A percentile compares a stretch with the other conserved stretches of the same genome.
phyloP scores from a whole-genome alignment of 768 basidiomycete species.

The Hydnum rufescens region DNA sequence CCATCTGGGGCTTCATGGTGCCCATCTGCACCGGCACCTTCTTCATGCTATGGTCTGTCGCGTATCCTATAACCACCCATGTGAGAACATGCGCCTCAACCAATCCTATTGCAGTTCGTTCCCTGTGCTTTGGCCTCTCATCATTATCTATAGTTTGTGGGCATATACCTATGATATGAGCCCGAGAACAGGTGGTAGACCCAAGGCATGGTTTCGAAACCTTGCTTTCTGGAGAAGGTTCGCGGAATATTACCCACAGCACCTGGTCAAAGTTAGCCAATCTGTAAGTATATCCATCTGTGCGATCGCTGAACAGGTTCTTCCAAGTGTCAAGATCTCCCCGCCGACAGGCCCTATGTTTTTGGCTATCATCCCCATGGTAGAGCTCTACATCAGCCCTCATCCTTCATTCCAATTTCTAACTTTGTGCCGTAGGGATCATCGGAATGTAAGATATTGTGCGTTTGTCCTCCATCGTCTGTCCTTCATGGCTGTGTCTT shows the following conservation, averaged over 20 bases:
- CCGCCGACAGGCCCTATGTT: slow-evolving; percentile 80
- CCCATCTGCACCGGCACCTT: slow-evolving; percentile 45
- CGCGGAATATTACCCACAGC: slow-evolving; percentile 64
- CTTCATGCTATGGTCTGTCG: slow-evolving; percentile 44
- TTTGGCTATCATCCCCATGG: slow-evolving; percentile 99
- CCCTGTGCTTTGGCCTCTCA: slow-evolving; percentile 72
- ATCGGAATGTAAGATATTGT: slow-evolving; percentile 70
- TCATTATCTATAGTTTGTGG: slow-evolving; percentile 67
- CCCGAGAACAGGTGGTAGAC: slow-evolving; percentile 51
- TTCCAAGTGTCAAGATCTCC: slow-evolving; percentile 67
- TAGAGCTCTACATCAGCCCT: slow-evolving; percentile 17
- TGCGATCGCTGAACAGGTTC: slow-evolving; percentile 5
- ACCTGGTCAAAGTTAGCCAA: slow-evolving; percentile 25
- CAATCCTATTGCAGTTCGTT: slow-evolving; percentile 50
- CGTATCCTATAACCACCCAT: neutral
- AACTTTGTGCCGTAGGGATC: slow-evolving; percentile 37
- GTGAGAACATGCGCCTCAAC: neutral
- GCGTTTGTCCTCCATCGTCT: neutral
- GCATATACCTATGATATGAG: slow-evolving; percentile 49
- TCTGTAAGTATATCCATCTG: neutral
- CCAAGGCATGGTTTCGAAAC: slow-evolving; percentile 55
- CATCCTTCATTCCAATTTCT: slow-evolving; percentile 7
- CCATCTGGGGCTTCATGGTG: slow-evolving; percentile 70
- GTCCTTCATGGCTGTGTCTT: neutral
- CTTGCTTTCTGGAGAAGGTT: slow-evolving; percentile 69